Evolutionary conservation across 2,329 filamentous ascomycete species (phyloP), one percentile per base, ranked within the genome.

Genomic region (Gnomoniopsis smithogilvyi): DNA sequence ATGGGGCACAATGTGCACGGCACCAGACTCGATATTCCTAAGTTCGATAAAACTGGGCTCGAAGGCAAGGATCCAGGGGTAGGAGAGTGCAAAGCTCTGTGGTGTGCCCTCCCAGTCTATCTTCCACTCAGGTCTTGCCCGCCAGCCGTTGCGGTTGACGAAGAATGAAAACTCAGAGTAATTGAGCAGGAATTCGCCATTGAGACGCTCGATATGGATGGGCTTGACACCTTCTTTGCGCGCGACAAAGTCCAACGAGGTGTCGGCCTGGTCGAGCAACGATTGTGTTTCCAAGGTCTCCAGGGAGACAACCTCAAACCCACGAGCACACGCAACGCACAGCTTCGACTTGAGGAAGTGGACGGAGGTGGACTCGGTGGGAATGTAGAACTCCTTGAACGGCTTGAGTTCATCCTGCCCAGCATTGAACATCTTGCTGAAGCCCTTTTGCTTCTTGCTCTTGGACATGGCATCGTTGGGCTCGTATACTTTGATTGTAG

Each of bases 121-220:
- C 68, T 90, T 88, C 95, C 95, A 99, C 74, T 99, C 95, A 6
- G 93, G 92, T 68, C 93, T 84, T 56, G 94, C 94, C 63, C 95
- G 87, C 95, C 95, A 99, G 41, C 95, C 95, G 73, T 99, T 98
- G 68, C 95, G 87, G 75, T 99, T 98, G 71, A 99, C 95, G 69
- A 98, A 99, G 84, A 99, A 99, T 14, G 92, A 96, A 75, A 97
- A 99, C 73, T 99, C 95, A 4, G 92, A 95, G 77, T 99, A 99
- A 75, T 97, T 98, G 64, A 99, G 87, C 66, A 99, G 75, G 80
- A 99, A 99, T 71, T 99, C 95, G 72, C 94, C 93, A 66, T 96
- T 96, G 71, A 98, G 88, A 49, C 95, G 90, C 74, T 99, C 96
- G 66, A 99, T 98, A 69, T 98, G 94, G 64, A 99, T 96, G 2